A percentile compares a stretch with the other conserved stretches of the same genome.
Evolutionary conservation across 2,329 filamentous ascomycete species (phyloP).

Genomic region (Fusarium chlamydosporum): DNA sequence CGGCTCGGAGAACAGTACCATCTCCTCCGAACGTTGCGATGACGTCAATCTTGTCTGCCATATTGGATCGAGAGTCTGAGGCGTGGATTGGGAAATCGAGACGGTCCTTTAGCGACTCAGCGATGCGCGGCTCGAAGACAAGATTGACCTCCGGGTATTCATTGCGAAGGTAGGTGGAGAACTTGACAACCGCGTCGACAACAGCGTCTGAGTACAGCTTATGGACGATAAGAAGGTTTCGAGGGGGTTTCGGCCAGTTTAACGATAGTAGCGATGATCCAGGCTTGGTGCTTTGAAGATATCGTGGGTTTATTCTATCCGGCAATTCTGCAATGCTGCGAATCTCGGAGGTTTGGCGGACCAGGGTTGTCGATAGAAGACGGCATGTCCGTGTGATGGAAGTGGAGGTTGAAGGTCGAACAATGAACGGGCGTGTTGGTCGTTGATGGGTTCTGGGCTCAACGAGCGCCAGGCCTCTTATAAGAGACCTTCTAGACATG

Average conservation of each 20-base stretch:
- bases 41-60: constrained; percentile 87
- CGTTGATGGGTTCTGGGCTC: constrained; percentile 15
- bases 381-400: constrained; percentile 46
- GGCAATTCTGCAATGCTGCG: constrained; percentile 55
- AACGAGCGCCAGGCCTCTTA: constrained; percentile 35
- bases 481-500: constrained; percentile 45
- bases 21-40: constrained; percentile 93
- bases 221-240: constrained; percentile 70
- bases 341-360: constrained; percentile 54
- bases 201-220: constrained; percentile 71
- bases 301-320: constrained; percentile 54
- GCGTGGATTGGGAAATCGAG: constrained; percentile 82
- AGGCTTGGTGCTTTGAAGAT: constrained; percentile 59
- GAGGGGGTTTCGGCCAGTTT: constrained; percentile 67
- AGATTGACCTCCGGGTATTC: constrained; percentile 87
- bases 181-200: constrained; percentile 66
- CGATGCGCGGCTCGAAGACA: constrained; percentile 84
- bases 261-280: constrained; percentile 69
- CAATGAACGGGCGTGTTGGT: not conserved
- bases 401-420: constrained; percentile 4
- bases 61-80: constrained; percentile 63
- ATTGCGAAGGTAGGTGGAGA: constrained; percentile 78
- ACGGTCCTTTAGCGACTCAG: constrained; percentile 76
- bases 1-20: constrained; percentile 57
- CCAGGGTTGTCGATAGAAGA: constrained; percentile 65